Evolutionary conservation across 192 early-diverging fungal species (phyloP), one percentile per base, ranked within the genome.

Genomic region (Entomortierella parvispora): DNA sequence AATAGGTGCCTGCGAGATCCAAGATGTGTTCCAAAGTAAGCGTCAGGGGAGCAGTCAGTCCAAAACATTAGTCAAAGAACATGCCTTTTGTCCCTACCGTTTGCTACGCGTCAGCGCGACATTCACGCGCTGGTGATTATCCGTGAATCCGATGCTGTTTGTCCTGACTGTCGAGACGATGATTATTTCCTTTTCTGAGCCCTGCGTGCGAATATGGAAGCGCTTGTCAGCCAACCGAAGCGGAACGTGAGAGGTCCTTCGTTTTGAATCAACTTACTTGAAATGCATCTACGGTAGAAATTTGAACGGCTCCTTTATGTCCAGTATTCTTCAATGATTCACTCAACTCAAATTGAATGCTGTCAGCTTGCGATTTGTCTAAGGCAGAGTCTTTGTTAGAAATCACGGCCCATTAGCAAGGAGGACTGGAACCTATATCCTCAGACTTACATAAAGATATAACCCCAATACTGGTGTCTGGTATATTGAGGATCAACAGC

Each of bases 111-210:
- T 93, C 23, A 94, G 50, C 8, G 93, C 86, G 11, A 94, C 93
- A 64, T 94, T 94, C 37, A 94, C 80, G 29, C 93, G 82, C 18
- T 89, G 80, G 17, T 65, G 68, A 33, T 88, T 87, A 49, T 92
- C 90, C 47, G 92, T 90, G 63, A 94, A 94, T 8, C 81, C 82
- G 42, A 65, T 81, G 6, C 68, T 62, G 20, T 69, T 54, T 25
- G 87, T 90, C 29, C 91, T 54, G 1, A 91, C 90, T 17, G 88
- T 91, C 8, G 85, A 87, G 20, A 94, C 67, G 31, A 94, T 69
- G 59, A 94, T 93, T 28, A 94, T 71, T n/a, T 89, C 83, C 56
- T 90, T 91, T 53, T 94, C 93, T 12, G 91, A 90, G 28, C 93
- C 93, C 78, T 94, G 84, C 15, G 14, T 12, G 25, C 2, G 34